Conservation (phyloP, 2,329 filamentous ascomycete species). For the Cytospora piceae region DNA sequence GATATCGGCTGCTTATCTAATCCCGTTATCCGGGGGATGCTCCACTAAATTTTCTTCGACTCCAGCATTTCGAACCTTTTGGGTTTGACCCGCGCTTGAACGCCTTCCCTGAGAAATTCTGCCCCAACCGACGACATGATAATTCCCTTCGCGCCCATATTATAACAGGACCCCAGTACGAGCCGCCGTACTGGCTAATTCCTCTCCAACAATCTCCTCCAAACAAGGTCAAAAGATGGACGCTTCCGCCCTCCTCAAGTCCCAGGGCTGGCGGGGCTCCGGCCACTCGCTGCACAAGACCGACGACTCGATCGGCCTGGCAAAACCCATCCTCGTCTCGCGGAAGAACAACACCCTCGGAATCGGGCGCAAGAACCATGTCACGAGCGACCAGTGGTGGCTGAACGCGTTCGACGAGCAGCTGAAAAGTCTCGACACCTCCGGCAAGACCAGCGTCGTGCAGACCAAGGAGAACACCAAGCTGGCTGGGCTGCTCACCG, state of each 20-base stretch:
- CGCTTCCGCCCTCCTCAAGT: conserved; percentile 77
- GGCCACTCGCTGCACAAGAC: conserved; percentile 85
- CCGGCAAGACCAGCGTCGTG: conserved; percentile 58
- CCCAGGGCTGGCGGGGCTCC: conserved; percentile 87
- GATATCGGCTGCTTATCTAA: conserved; percentile 18
- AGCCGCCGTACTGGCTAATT: conserved; percentile 2
- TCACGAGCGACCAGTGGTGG: conserved; percentile 90
- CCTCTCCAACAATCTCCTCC: neutral
- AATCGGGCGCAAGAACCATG: conserved; percentile 74
- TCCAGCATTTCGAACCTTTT: neutral
- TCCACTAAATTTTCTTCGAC: conserved; percentile 26
- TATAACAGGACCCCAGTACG: conserved; percentile 6
- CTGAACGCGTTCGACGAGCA: conserved; percentile 91
- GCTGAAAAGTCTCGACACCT: conserved; percentile 75
- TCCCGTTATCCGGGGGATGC: neutral
- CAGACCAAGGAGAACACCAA: conserved; percentile 58
- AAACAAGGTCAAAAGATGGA: conserved; percentile 63
- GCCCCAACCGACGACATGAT: conserved; percentile 16
- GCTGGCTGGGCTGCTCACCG: conserved; percentile 57
- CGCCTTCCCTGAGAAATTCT: neutral
- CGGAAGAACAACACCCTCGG: conserved; percentile 82
- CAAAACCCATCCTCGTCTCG: conserved; percentile 79
- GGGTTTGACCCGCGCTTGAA: neutral
- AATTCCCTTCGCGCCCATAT: neutral
- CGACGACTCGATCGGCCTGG: conserved; percentile 74